Conservation (phyloP, 2,329 filamentous ascomycete species). For the Apiospora sp. region DNA sequence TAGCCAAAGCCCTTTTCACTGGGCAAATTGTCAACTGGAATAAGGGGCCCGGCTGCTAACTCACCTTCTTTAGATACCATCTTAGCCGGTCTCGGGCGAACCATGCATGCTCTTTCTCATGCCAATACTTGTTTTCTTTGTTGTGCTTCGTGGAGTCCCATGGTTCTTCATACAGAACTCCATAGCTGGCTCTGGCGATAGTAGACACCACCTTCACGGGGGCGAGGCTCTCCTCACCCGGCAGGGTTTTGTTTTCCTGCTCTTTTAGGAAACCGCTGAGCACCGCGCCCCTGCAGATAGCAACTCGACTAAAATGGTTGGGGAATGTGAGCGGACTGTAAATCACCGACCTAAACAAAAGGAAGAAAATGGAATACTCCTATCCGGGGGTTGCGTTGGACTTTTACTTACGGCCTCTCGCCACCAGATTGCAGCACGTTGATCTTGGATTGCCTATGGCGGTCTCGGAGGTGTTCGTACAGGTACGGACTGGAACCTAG, state of each 20-base stretch:
- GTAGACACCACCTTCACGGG: not conserved
- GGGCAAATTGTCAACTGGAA: no score
- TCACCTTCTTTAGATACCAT: not conserved
- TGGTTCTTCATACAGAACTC: fast-evolving
- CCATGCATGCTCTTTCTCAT: not conserved
- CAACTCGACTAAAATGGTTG: not conserved
- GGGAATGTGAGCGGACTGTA: no score
- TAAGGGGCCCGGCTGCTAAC: no score
- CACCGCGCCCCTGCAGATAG: conserved; percentile 24
- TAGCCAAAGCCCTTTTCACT: no score
- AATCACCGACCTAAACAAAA: not conserved
- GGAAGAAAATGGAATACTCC: no score
- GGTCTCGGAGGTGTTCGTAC: conserved; percentile 8
- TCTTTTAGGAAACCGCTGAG: conserved; percentile 15
- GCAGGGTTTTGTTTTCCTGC: not conserved
- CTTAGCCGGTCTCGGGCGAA: not conserved
- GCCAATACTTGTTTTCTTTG: not conserved
- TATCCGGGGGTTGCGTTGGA: not conserved
- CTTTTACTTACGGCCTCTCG: conserved; percentile 16
- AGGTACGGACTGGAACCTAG: conserved; percentile 10
- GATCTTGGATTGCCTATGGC: not conserved
- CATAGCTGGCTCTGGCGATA: conserved; percentile 20
- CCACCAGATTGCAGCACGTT: conserved; percentile 1
- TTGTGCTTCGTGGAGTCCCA: not conserved
- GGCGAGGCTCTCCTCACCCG: no score